These are phyloP conservation scores for Aaosphaeria pasadenensis DNA, from an alignment of 2,329 filamentous ascomycete genomes.

Conservation along the genomic window DNA sequence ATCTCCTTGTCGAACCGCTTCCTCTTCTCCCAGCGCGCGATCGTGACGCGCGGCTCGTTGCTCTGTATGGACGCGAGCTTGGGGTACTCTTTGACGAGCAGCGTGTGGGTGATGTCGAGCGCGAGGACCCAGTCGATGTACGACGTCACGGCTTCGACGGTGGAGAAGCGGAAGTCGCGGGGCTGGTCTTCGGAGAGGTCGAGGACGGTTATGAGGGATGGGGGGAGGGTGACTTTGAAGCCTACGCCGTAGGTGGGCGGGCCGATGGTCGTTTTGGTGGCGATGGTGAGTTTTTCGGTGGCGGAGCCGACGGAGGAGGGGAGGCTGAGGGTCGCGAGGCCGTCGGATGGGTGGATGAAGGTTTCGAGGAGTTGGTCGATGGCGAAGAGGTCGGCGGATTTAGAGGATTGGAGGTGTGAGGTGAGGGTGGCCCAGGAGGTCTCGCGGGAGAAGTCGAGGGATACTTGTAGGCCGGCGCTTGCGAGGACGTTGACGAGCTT, in stretches of 20 bases:
- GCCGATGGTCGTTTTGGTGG: slow-evolving; percentile 31
- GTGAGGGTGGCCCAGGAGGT: slow-evolving; percentile 25
- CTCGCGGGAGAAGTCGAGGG: slow-evolving; percentile 23
- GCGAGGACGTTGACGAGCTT: slow-evolving; percentile 15
- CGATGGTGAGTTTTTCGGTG: slow-evolving; percentile 20
- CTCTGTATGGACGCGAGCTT: slow-evolving; percentile 14
- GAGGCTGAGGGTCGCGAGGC: slow-evolving; percentile 23
- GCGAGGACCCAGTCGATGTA: slow-evolving; percentile 34
- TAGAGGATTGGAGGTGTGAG: slow-evolving; percentile 23
- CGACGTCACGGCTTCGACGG: slow-evolving; percentile 22
- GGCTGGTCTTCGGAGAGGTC: slow-evolving; percentile 18
- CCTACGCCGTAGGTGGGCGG: slow-evolving; percentile 34
- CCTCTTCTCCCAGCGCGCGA: slow-evolving; percentile 18
- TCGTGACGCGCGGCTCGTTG: slow-evolving; percentile 20
- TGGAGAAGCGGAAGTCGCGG: slow-evolving; percentile 25
- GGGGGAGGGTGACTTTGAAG: slow-evolving; percentile 29
- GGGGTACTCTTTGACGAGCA: slow-evolving; percentile 22
- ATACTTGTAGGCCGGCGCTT: slow-evolving; percentile 27
- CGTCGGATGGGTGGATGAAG: slow-evolving; percentile 27
- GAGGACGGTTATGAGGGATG: slow-evolving; percentile 24
- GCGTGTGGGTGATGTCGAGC: slow-evolving; percentile 25
- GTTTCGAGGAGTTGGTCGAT: slow-evolving; percentile 28
- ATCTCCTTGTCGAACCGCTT: slow-evolving; percentile 21
- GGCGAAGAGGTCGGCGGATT: slow-evolving; percentile 23
- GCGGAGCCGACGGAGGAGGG: slow-evolving; percentile 16